Base-by-base conservation (phyloP, 208 protist species). In the Acanthamoeba lenticulata region DNA sequence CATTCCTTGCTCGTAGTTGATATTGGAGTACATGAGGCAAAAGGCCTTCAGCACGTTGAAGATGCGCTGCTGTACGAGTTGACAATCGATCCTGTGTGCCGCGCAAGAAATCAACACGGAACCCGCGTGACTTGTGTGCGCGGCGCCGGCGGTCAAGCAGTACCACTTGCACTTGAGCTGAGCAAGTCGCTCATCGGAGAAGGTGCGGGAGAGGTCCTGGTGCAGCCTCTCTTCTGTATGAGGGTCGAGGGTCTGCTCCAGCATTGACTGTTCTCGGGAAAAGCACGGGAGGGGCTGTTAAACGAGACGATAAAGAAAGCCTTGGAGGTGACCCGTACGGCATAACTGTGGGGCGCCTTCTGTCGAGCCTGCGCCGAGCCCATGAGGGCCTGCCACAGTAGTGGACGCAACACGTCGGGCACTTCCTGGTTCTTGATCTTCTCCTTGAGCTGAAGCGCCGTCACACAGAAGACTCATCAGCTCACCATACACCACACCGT, bases 21-120 rank as follows among this genome's bases (percentile, higher is more conserved):
- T 91, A 27, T 42, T 42, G 47, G 85, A 36, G 38, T 91, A 69
- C 47, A 91, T 69, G 21, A 91, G 57, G 77, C 77, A 86, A 52
- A 72, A 91, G 32, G 85, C 85, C 36, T 91, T 91, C 52, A 91
- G 85, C 29, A 91, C 36, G 36, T 91, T 91, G 40, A 91, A 91
- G 6, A 91, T 69, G 17, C 85, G 85, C 85, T 69, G 85, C 17
- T 72, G 85, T 7, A 72, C 57, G 19, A 49, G 4, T 13, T 24
- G 55, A 27, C 57, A 69, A 27, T 91, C 57, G 7, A 72, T 91
- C 5, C 57, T 91, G 38, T 15, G 36, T 27, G 67, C 9, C 24
- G 62, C 62, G 62, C 27, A 9, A 79, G 67, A 4, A 40, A 7
- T 0, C 52, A 67, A 32, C 29, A 65, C 9, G 60, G 45, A 15